Base-by-base conservation (phyloP, 176 grass and related monocot species). In the Zoysia japonica region DNA sequence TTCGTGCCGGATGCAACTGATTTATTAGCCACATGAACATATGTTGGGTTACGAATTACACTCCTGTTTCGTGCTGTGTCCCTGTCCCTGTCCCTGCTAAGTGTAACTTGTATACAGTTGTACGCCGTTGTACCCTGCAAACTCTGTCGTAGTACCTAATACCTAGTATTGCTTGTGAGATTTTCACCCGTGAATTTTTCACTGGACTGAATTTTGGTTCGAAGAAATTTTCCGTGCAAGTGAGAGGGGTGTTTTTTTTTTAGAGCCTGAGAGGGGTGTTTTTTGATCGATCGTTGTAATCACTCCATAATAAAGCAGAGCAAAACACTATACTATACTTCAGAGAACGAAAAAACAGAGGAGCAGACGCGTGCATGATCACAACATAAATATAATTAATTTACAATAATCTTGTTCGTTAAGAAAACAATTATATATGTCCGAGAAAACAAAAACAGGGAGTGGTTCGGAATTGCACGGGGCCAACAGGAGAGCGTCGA, bases 401-500 rank as follows among this genome's bases (percentile, higher is more conserved):
- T 12, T 1, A 41, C 15, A 5, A 57, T 45, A 51, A 28, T 51
- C 16, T 1, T 54, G 51, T 3, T 41, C 20, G 55, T 13, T n/a
- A 39, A 40, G 10, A 16, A 70, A 37, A 73, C 8, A 57, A 19
- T 28, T 28, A 45, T 44, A 55, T 5, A 5, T 85, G 69, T 67
- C 82, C 20, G 44, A 68, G 84, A 49, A 68, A 75, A 86, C 70
- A 50, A 3, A 43, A 13, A 68, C 77, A 74, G 4, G 36, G n/a
- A 5, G 12, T 11, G n/a, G 46, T 28, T 75, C 42, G 41, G 44
- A 13, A 41, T 42, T 5, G 71, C 52, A 59, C 7, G 70, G 51
- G 36, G 36, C 16, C 7, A 43, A 44, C 6, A 41, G 36, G 44
- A 28, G 28, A 28, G 28, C 28, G 28, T 28, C 28, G 70, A 11